phyloP scores from a whole-genome alignment of 2,329 filamentous ascomycete species.

The Microdochium nivale region DNA sequence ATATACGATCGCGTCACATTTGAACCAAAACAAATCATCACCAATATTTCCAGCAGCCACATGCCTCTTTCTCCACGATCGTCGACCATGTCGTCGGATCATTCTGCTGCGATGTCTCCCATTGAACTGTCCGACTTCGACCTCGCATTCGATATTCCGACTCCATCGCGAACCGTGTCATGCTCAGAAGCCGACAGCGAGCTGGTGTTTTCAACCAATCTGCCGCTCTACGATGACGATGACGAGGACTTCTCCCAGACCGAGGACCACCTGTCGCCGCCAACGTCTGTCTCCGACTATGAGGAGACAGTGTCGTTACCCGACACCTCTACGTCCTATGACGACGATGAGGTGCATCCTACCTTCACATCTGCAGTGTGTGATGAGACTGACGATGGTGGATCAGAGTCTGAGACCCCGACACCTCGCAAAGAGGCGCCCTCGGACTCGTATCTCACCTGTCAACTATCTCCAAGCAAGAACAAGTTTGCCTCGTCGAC shows the following conservation, averaged over 20 bases:
- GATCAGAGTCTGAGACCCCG: constrained; percentile 33
- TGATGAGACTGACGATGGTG: constrained; percentile 22
- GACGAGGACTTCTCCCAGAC: constrained; percentile 31
- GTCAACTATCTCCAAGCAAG: neutral
- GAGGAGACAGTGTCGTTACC: constrained; percentile 28
- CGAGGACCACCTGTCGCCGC: constrained; percentile 33
- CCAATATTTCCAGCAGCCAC: constrained; percentile 18
- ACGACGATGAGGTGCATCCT: constrained; percentile 13
- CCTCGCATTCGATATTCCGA: constrained; percentile 21
- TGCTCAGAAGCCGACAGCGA: constrained; percentile 43
- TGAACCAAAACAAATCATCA: constrained; percentile 30
- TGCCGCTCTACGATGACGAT: constrained; percentile 32
- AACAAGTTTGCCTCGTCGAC: constrained; percentile 7
- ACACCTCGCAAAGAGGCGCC: constrained; percentile 30
- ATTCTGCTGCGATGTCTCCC: constrained; percentile 30
- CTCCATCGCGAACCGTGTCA: constrained; percentile 39
- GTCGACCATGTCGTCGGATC: constrained; percentile 35
- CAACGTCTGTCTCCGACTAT: constrained; percentile 36
- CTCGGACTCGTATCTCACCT: constrained; percentile 22
- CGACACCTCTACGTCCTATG: constrained; percentile 19
- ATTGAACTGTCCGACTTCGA: constrained; percentile 23
- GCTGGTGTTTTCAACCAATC: constrained; percentile 21
- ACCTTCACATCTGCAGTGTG: constrained; percentile 10
- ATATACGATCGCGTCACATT: constrained; percentile 29
- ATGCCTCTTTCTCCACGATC: constrained; percentile 39